Evolutionary conservation across 805 yeast genomes (phyloP), one percentile per base, ranked within the genome.

Genomic region (Jamesozyma gamospora): DNA sequence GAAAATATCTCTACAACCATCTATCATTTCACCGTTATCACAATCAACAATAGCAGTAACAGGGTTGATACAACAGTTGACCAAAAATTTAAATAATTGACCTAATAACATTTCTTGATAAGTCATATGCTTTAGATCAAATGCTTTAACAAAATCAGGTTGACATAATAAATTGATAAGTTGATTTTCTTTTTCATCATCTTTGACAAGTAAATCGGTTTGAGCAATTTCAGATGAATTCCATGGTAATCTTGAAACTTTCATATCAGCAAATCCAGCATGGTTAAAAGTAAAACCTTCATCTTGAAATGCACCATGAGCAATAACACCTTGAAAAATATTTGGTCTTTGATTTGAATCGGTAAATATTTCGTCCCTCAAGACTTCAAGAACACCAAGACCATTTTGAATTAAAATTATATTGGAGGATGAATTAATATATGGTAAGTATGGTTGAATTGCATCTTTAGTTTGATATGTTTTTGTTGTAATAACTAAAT

Each of bases 331-430:
- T 52, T 77, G 82, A 51, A 69, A 78, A 11, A 88, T 50, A 7
- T 64, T 66, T 3, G 96, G 95, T 35, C 56, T 48, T 39, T 76
- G 59, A 0, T 42, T 32, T 0, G 49, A 49, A 1, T 60, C 51
- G 0, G 80, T 77, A 81, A 92, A 83, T 4, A 77, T 61, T 17
- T 62, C 53, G 3, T 65, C 62, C 13, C 66, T 62, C 27, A 87
- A 54, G 32, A 69, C 67, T 10, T 82, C 82, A 6, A 74, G 64
- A 17, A 82, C 78, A 9, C 97, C 97, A 67, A 87, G 69, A 1
- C 98, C 98, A 57, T 92, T 92, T 50, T 92, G 97, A 6, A 90
- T 60, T 17, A 92, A 60, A 29, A 90, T 52, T 11, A 88, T 62
- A 43, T 77, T 80, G 2, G 94, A 75, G 2, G 66, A 55, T 2